phyloP scores from a whole-genome alignment of 1,139 yeast genomes.

The Debaryomycetaceae sp. region DNA sequence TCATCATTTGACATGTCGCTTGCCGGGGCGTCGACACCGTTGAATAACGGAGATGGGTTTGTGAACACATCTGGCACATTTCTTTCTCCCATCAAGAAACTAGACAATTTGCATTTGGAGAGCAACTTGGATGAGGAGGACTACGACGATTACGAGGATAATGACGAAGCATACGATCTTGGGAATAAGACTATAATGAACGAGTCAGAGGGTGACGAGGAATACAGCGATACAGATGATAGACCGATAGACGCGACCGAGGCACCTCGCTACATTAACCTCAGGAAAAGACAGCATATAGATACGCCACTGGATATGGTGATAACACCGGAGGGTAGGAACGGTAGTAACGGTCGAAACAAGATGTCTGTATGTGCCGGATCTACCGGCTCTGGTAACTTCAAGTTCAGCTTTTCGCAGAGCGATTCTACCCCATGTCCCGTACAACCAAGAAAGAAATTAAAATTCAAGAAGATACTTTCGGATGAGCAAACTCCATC shows the following conservation, averaged over 20 bases:
- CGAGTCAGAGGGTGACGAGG: slow-evolving; percentile 9
- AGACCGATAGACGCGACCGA: slow-evolving; percentile 3
- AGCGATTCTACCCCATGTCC: slow-evolving; percentile 38
- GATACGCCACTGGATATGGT: slow-evolving; percentile 17
- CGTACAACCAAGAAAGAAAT: slow-evolving; percentile 26
- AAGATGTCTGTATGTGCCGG: slow-evolving; percentile 6
- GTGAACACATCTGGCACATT: slow-evolving; percentile 23
- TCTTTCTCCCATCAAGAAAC: slow-evolving; percentile 34
- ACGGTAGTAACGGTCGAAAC: background rate
- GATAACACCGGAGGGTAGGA: slow-evolving; percentile 16
- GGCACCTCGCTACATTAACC: slow-evolving; percentile 11
- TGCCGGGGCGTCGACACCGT: slow-evolving; percentile 37
- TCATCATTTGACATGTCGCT: slow-evolving; percentile 19
- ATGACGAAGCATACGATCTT: slow-evolving; percentile 6
- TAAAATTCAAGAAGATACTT: slow-evolving; percentile 16
- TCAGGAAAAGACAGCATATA: slow-evolving; percentile 7
- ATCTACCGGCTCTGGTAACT: slow-evolving; percentile 8
- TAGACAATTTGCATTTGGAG: slow-evolving; percentile 28
- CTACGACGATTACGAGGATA: slow-evolving; percentile 10
- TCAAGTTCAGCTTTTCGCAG: slow-evolving; percentile 24
- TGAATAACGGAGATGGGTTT: slow-evolving; percentile 10
- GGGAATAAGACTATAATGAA: slow-evolving; percentile 17
- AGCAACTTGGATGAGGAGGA: slow-evolving; percentile 8
- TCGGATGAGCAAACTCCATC: slow-evolving; percentile 8
- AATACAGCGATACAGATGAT: slow-evolving; percentile 2